Evolutionary conservation across 2,329 filamentous ascomycete genomes (phyloP).

Genomic region (Aspergillus sp.): DNA sequence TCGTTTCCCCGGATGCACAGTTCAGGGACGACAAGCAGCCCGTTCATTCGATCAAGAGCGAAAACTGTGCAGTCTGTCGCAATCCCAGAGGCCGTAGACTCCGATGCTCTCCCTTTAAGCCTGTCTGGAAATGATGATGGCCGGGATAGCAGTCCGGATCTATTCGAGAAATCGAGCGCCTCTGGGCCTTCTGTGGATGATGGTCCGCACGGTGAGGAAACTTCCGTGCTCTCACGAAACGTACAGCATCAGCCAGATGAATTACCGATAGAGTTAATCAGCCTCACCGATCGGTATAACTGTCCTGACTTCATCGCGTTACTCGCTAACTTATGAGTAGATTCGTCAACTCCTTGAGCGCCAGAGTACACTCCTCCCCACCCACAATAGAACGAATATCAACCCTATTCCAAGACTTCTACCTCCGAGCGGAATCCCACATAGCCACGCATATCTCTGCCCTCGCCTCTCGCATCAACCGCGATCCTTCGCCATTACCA

Average conservation of each 20-base stretch:
- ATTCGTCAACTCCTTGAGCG: slow-evolving; percentile 87
- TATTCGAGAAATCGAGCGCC: slow-evolving; percentile 51
- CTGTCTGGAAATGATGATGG: slow-evolving; percentile 29
- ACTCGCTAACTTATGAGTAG: slow-evolving; percentile 49
- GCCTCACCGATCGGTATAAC: slow-evolving; percentile 79
- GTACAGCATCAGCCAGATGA: slow-evolving; percentile 77
- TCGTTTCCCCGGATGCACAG: slow-evolving; percentile 41
- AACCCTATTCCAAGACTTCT: slow-evolving; percentile 93
- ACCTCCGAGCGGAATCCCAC: slow-evolving; percentile 76
- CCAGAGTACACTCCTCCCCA: slow-evolving; percentile 83
- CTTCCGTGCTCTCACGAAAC: slow-evolving; percentile 40
- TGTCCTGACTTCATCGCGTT: not conserved
- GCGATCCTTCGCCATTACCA: slow-evolving; percentile 65
- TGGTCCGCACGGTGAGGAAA: slow-evolving; percentile 36
- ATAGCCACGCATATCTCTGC: slow-evolving; percentile 86
- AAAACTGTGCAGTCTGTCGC: slow-evolving; percentile 32
- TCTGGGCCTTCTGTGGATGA: slow-evolving; percentile 37
- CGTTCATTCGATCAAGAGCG: slow-evolving; percentile 30
- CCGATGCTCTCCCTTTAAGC: slow-evolving; percentile 30
- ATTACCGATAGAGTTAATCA: slow-evolving; percentile 90
- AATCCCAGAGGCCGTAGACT: slow-evolving; percentile 30
- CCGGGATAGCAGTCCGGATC: slow-evolving; percentile 38
- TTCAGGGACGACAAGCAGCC: slow-evolving; percentile 23
- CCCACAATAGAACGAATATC: slow-evolving; percentile 82
- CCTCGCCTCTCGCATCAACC: slow-evolving; percentile 74